These are phyloP conservation scores for Phytopythium vexans DNA, from an alignment of 352 stramenopile species.

Conservation along the genomic window DNA sequence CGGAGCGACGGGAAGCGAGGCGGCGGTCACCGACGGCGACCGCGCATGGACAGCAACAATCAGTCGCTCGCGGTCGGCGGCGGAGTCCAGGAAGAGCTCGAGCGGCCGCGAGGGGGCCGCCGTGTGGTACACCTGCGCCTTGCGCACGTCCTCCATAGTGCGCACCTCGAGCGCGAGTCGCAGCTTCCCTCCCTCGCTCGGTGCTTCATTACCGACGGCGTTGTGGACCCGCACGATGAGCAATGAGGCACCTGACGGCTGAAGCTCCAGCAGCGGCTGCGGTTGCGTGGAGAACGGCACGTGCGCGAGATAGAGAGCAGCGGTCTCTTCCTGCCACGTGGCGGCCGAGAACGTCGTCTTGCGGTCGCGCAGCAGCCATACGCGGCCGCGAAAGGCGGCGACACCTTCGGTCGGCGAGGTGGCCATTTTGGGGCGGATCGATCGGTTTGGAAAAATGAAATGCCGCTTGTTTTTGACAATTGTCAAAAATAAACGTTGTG, in stretches of 20 bases:
- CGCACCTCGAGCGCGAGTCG: constrained; percentile 35
- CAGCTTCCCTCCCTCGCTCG: constrained; percentile 17
- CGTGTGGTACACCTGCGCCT: constrained; percentile 40
- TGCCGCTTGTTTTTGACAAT: too few relatives aligned
- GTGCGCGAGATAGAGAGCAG: constrained; percentile 16
- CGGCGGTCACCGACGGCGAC: neutral
- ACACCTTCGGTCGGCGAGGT: too few relatives aligned
- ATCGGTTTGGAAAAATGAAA: too few relatives aligned
- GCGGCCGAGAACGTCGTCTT: constrained; percentile 34
- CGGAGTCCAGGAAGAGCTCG: constrained; percentile 39
- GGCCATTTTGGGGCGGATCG: too few relatives aligned
- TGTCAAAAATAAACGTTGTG: too few relatives aligned
- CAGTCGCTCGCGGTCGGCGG: constrained; percentile 18
- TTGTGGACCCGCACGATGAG: neutral
- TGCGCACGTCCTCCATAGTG: constrained; percentile 34
- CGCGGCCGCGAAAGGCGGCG: constrained; percentile 14
- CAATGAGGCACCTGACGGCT: constrained; percentile 1
- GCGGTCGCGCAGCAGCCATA: constrained; percentile 28
- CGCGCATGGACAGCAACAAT: constrained; percentile 9
- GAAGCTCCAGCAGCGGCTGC: constrained; percentile 28
- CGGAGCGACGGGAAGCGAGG: neutral
- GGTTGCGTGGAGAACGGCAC: constrained; percentile 27
- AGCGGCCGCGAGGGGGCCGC: constrained; percentile 26
- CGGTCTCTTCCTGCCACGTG: constrained; percentile 20
- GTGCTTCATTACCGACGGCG: too few relatives aligned